Evolutionary conservation across 495 filamentous ascomycete species (phyloP).

Genomic region (Xylaria telfairii): DNA sequence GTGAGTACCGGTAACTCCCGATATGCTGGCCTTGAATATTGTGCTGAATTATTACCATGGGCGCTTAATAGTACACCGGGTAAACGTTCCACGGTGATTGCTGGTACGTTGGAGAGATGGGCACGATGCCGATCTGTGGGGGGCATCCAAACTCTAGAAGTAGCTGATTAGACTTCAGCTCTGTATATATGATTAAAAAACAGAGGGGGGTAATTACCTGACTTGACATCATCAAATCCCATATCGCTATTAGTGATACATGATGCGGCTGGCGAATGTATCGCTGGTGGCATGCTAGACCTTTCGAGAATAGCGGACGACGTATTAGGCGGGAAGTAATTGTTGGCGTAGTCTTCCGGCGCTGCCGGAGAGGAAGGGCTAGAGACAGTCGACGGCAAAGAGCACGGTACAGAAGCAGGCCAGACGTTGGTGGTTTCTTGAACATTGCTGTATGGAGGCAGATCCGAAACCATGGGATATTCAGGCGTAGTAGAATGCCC

Average conservation of each 20-base stretch:
- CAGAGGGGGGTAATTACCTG: conserved; percentile 29
- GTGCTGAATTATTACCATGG: conserved; percentile 24
- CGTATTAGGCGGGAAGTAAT: conserved; percentile 47
- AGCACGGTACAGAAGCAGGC: conserved; percentile 38
- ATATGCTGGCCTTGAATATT: conserved; percentile 23
- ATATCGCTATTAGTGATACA: conserved; percentile 29
- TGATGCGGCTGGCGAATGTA: conserved; percentile 32
- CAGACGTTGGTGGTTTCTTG: conserved; percentile 45
- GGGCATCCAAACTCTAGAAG: conserved; percentile 37
- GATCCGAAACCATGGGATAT: conserved; percentile 35
- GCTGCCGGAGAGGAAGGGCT: conserved; percentile 49
- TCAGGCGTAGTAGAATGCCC: conserved; percentile 29
- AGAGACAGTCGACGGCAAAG: conserved; percentile 46
- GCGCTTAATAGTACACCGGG: conserved; percentile 34
- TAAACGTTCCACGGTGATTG: conserved; percentile 39
- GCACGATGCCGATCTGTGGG: conserved; percentile 30
- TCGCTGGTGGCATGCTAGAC: conserved; percentile 30
- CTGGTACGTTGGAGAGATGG: conserved; percentile 35
- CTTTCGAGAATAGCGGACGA: conserved; percentile 44
- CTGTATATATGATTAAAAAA: background rate
- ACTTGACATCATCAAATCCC: conserved; percentile 37
- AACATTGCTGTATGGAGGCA: conserved; percentile 41
- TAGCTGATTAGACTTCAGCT: conserved; percentile 29
- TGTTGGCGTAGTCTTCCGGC: conserved; percentile 45
- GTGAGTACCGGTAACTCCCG: conserved; percentile 29